Base-by-base conservation (phyloP, 2,329 filamentous ascomycete genomes). In the Pyricularia pennisetigena region DNA sequence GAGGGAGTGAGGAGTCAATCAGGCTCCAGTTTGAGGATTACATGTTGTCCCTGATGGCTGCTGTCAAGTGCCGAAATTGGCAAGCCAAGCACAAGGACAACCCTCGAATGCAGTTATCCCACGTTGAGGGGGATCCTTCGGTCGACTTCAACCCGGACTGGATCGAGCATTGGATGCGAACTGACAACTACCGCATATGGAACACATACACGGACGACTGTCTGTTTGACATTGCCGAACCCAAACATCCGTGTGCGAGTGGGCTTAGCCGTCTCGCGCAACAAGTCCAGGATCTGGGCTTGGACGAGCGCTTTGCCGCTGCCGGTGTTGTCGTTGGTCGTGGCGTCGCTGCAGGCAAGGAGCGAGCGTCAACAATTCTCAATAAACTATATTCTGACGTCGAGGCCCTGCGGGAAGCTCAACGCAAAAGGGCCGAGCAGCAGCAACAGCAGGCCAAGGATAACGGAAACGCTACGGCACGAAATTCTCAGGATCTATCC, bases 11-110 rank as follows among this genome's bases (percentile, higher is more conserved):
- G 79, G 95, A 98, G 76, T 97, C 97, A 75, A 99, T 99, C 73
- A 88, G 95, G 32, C 87, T 97, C 59, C 94, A 98, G 74, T 99
- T 99, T 71, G 95, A 99, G 79, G 94, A 97, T 74, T 99, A 99
- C 75, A 85, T 99, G 6, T 85, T 98, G 28, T 92, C 93, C 0
- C 85, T 99, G 70, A 87, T 98, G 62, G 92, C 94, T 0, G 88
- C 92, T 0, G 90, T 94, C 72, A 97, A 97, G 76, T 98, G 97
- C 76, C 93, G 93, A 77, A 88, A 87, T 74, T 90, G 90, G 74
- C 81, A 89, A 29, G 77, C 78, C 23, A 78, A 80, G 69, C 80
- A 87, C 70, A 77, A 79, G 6, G 78, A 83, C 68, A 84, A 91
- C 72, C 81, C 89, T 6, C 88, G 85, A 71, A 83, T 83, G 63